phyloP scores from a whole-genome alignment of 2,329 filamentous ascomycete species.

The Penicillium glabrum region DNA sequence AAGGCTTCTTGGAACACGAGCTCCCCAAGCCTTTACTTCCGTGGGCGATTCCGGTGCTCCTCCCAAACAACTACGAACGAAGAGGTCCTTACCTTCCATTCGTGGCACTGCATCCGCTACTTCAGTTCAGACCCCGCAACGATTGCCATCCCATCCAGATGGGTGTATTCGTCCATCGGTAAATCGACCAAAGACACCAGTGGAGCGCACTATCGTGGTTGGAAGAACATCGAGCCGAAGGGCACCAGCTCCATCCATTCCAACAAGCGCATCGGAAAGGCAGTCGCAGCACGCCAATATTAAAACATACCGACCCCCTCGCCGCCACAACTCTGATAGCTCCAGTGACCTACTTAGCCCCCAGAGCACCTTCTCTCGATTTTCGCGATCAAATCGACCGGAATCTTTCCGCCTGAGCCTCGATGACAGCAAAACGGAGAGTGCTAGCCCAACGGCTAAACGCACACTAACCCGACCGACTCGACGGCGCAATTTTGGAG shows the following conservation, averaged over 20 bases:
- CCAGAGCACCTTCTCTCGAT: constrained; percentile 42
- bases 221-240: constrained; percentile 52
- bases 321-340: constrained; percentile 80
- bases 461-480: constrained; percentile 73
- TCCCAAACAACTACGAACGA: constrained; percentile 57
- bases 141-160: constrained; percentile 41
- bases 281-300: constrained; percentile 77
- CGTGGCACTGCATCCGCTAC: constrained; percentile 43
- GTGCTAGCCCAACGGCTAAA: constrained; percentile 58
- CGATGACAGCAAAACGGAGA: constrained; percentile 51
- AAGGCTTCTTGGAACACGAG: constrained; percentile 53
- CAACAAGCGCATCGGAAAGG: constrained; percentile 69
- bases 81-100: constrained; percentile 61
- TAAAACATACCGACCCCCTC: constrained; percentile 69
- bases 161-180: constrained; percentile 28
- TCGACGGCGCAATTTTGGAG: constrained; percentile 74
- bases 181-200: constrained; percentile 66
- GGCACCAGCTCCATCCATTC: constrained; percentile 71
- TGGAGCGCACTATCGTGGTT: constrained; percentile 55
- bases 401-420: constrained; percentile 50
- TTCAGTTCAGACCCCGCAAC: constrained; percentile 33
- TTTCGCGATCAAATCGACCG: constrained; percentile 43
- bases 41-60: constrained; percentile 52
- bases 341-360: constrained; percentile 49
- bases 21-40: constrained; percentile 34